Evolutionary conservation across 306 rosid genomes (phyloP).

Genomic region (Malus sieversii): DNA sequence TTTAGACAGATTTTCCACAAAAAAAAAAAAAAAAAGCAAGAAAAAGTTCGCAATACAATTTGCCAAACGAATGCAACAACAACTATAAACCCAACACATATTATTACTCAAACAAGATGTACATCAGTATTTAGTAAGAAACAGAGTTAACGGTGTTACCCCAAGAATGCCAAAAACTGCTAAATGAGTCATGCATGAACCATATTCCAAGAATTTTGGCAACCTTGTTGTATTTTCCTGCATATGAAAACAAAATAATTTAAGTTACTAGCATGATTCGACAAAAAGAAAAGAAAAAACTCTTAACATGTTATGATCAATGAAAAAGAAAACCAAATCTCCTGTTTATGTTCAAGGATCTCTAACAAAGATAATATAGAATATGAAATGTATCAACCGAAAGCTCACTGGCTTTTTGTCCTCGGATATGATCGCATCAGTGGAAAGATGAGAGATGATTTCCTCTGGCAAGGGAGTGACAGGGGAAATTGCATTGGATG

Average conservation of each 20-base stretch:
- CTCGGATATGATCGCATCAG: constrained; percentile 15
- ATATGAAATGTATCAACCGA: background rate
- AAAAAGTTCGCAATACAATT: too few species aligned
- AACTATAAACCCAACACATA: background rate
- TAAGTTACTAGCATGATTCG: background rate
- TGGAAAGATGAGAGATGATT: constrained; percentile 25
- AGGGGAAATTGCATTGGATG: constrained; percentile 17
- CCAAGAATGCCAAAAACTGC: constrained; percentile 60
- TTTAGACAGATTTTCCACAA: background rate
- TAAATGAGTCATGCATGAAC: constrained; percentile 38
- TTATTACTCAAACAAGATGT: background rate
- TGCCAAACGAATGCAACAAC: background rate
- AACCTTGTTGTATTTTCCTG: constrained; percentile 19
- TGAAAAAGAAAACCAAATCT: background rate
- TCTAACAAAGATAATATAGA: background rate
- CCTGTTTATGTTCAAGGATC: background rate
- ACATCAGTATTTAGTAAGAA: background rate
- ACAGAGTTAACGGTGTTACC: constrained; percentile 19
- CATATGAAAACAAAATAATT: background rate
- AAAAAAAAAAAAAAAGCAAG: too few species aligned
- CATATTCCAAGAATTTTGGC: constrained; percentile 34
- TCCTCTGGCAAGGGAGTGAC: constrained; percentile 33
- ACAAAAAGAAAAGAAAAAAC: background rate
- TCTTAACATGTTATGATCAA: background rate
- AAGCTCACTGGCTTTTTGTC: constrained; percentile 43